Evolutionary conservation across 2,329 filamentous ascomycete species (phyloP).

Genomic region (Cadophora luteo-olivacea): DNA sequence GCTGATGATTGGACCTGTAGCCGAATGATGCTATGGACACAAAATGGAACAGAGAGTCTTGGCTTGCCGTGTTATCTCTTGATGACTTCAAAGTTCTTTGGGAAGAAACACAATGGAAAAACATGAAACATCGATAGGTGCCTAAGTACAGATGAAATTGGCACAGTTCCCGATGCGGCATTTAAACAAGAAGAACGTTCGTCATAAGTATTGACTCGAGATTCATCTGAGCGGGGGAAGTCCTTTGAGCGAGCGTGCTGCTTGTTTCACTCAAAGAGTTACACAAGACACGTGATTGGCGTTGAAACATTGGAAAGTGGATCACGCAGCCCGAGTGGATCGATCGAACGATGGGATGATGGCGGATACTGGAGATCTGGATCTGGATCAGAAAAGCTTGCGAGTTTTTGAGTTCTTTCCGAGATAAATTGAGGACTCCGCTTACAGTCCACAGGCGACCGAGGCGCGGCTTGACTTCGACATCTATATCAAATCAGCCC

Average conservation of each 20-base stretch:
- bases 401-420: neutral
- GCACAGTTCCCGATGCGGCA: neutral
- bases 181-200: neutral
- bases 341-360: neutral
- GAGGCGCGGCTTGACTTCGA: neutral
- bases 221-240: neutral
- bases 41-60: neutral
- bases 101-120: neutral
- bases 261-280: neutral
- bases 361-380: neutral
- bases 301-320: neutral
- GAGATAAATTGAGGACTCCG: neutral
- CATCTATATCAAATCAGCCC: no score
- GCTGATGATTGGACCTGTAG: slow-evolving; percentile 10
- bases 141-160: neutral
- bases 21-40: neutral
- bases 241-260: neutral
- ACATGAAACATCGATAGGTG: neutral
- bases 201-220: neutral
- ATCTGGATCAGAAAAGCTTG: neutral
- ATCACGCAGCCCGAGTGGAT: neutral
- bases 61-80: neutral
- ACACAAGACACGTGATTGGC: neutral
- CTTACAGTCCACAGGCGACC: neutral
- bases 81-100: neutral